Base-by-base conservation (phyloP, 2,329 filamentous ascomycete genomes). In the Xylariales sp. region DNA sequence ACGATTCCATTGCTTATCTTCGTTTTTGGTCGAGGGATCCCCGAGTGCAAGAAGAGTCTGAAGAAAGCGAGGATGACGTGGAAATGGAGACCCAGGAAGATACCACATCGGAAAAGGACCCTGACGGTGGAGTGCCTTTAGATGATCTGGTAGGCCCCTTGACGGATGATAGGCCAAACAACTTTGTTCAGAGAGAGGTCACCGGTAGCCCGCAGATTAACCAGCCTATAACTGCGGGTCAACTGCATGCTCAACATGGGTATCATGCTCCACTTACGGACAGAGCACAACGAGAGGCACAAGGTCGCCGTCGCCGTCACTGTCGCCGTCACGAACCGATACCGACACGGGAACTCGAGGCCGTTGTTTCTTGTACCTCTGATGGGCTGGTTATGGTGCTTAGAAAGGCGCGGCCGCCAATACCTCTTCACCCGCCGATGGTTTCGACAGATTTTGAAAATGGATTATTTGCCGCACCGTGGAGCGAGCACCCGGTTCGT, bases 311-410 rank as follows among this genome's bases (percentile, higher is more conserved):
- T 43, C 73, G 76, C 23, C 23, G 23, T 23, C 73, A 76, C 23
- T 2, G 23, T 23, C 71, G 75, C 14, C 73, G 70, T 43, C 73
- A 76, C 14, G 76, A 77, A 34, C 73, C 74, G 0, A 76, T 81
- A 6, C 80, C 80, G 2, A 83, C 85, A 1, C 84, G 93, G 59
- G 93, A 97, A 80, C 82, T 97, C 3, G 93, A 97, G 80, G 93
- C 93, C 1, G 93, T 97, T n/a, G 90, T 97, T 5, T 97, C 93
- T 0, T 97, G 93, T 80, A 93, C 93, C 1, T 97, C 93, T 0
- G 93, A 97, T 77, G 93, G 93, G 0, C 83, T 97, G 0, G 93
- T 97, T 2, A 93, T 97, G 7, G 90, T 95, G 57, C 82, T 97
- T 14, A 88, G 93, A 64, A 88, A 87, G 70, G 93, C 93, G 30